Percentiles rank a stretch among this genome's conserved stretches.
Conservation (phyloP, 2,329 filamentous ascomycete genomes). For the Clarireedia hainanense region DNA sequence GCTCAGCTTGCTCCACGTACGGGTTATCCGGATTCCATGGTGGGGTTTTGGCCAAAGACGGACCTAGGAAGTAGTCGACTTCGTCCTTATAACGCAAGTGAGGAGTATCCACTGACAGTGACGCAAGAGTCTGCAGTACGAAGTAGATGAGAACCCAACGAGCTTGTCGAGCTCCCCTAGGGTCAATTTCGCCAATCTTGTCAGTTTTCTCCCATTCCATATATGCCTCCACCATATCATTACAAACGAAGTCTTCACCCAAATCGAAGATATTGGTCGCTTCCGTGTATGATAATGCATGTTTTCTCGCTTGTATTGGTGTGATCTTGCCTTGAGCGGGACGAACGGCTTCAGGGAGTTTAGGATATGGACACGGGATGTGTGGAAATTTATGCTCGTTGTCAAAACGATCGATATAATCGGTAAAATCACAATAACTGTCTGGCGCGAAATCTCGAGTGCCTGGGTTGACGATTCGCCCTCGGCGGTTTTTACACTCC, state of each 20-base stretch:
- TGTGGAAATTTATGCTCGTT: constrained; percentile 55
- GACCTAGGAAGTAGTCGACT: constrained; percentile 50
- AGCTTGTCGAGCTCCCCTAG: constrained; percentile 46
- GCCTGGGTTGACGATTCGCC: constrained; percentile 49
- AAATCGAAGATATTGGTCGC: constrained; percentile 52
- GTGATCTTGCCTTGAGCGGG: constrained; percentile 11
- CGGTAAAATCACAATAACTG: constrained; percentile 52
- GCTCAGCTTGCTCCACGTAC: constrained; percentile 24
- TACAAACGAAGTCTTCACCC: constrained; percentile 44
- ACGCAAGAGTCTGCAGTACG: constrained; percentile 51
- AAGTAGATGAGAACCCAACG: constrained; percentile 56
- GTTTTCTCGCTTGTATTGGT: constrained; percentile 22
- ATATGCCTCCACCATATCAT: constrained; percentile 48
- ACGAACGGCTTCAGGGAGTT: constrained; percentile 49
- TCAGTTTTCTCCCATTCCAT: constrained; percentile 50
- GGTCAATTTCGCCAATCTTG: constrained; percentile 42
- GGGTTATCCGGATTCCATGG: constrained; percentile 40
- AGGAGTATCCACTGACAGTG: constrained; percentile 49
- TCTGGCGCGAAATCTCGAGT: constrained; percentile 40
- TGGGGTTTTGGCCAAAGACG: constrained; percentile 44
- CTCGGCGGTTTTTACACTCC: constrained; percentile 53
- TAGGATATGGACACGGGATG: constrained; percentile 58
- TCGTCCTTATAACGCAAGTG: constrained; percentile 43
- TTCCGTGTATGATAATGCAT: constrained; percentile 46
- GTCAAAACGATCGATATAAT: constrained; percentile 59